These are phyloP conservation scores for Eragrostis curvula DNA, from an alignment of 176 grass and related monocot species.

Conservation along the genomic window DNA sequence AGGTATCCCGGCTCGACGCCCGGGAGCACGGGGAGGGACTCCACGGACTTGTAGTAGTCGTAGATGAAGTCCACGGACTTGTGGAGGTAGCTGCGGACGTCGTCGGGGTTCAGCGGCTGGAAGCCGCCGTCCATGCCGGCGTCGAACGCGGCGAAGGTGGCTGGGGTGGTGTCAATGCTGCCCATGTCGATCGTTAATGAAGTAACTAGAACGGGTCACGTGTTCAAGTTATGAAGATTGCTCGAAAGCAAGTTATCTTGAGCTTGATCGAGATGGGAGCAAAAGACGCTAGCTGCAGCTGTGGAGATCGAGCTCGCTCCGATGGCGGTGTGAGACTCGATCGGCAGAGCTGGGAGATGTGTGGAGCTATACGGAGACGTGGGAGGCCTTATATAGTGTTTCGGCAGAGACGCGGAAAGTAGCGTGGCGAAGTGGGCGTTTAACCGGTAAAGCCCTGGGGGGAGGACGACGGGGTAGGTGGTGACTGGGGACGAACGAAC, in stretches of 20 bases:
- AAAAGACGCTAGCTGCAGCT: too few relatives aligned
- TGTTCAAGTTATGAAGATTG: too few relatives aligned
- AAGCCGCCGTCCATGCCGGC: background rate
- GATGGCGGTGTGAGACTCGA: background rate
- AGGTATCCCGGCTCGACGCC: conserved; percentile 41
- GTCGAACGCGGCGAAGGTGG: background rate
- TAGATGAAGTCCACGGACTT: conserved; percentile 53
- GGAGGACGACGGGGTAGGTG: background rate
- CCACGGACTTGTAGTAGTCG: conserved; percentile 52
- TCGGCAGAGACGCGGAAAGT: background rate
- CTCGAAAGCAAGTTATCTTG: too few relatives aligned
- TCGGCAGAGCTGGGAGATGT: background rate
- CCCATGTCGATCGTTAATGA: conserved; percentile 24
- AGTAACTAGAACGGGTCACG: too few relatives aligned
- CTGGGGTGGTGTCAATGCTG: conserved; percentile 30
- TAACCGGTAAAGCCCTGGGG: background rate
- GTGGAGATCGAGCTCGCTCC: background rate
- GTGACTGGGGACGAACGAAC: background rate
- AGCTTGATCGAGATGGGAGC: background rate
- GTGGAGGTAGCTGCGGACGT: conserved; percentile 43
- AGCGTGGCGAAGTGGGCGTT: background rate
- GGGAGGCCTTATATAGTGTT: background rate
- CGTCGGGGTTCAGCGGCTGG: conserved; percentile 39
- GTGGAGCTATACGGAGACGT: background rate
- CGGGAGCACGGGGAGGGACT: conserved; percentile 35